A percentile compares a stretch with the other conserved stretches of the same genome.
Evolutionary conservation across 108 stramenopile species (phyloP).

Genomic region (Skeletonema marinoi): DNA sequence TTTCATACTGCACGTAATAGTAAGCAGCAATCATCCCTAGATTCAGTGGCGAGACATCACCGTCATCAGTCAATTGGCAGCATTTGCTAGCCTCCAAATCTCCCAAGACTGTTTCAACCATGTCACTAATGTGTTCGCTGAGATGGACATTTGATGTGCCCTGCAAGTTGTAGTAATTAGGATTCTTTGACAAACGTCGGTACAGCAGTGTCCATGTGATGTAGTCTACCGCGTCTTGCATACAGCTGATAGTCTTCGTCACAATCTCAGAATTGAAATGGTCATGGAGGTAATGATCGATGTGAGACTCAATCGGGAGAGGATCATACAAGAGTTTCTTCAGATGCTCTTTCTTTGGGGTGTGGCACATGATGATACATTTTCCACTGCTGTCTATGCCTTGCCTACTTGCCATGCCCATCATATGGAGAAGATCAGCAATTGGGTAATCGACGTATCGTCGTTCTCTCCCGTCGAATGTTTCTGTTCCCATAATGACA

Average conservation of each 20-base stretch:
- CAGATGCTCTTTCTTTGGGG: conserved; percentile 93
- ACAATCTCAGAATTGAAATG: conserved; percentile 97
- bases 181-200: conserved; percentile 96
- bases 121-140: conserved; percentile 98
- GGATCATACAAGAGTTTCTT: conserved; percentile 96
- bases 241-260: conserved; percentile 90
- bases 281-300: conserved; percentile 96
- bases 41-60: conserved; percentile 91
- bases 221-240: conserved; percentile 99
- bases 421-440: conserved; percentile 93
- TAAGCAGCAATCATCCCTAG: conserved; percentile 99
- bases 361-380: conserved; percentile 92
- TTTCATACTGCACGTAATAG: conserved; percentile 96
- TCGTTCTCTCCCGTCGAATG: conserved; percentile 92
- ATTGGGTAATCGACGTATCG: conserved; percentile 96
- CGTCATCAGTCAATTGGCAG: conserved; percentile 90
- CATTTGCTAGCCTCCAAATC: conserved; percentile 96
- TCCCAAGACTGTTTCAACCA: conserved; percentile 94
- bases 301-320: conserved; percentile 96
- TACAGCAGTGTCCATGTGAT: conserved; percentile 98
- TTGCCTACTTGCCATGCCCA: conserved; percentile 87
- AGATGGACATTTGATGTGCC: conserved; percentile 91
- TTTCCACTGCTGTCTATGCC: conserved; percentile 72
- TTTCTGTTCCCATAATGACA: conserved; percentile 95
- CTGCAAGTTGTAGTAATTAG: conserved; percentile 97